Evolutionary conservation across 78 protist species (phyloP), one percentile per base, ranked within the genome.

Genomic region (Cavenderia fasciculata): DNA sequence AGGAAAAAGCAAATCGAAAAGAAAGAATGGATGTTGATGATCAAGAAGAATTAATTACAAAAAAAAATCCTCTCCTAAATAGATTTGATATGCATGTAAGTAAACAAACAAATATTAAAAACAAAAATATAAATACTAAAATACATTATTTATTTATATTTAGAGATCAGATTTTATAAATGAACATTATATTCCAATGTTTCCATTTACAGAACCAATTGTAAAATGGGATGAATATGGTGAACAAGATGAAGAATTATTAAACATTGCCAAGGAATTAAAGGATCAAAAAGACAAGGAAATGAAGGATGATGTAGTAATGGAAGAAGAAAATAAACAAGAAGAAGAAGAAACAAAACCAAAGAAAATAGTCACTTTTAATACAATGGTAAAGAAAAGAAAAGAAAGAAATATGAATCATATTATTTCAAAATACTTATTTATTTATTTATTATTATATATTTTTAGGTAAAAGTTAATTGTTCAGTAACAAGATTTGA

Each of bases 181-280:
- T n/a, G n/a, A n/a, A n/a, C n/a, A n/a, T n/a, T n/a, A n/a, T n/a
- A n/a, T n/a, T 3, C 54, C 90, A 16, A 82, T 82, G 90, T 82
- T 82, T 33, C 90, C 90, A 8, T 82, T 51, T 21, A 16, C 29
- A 4, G 90, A 82, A 23, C 49, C 54, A 31, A 69, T 66, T 27
- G 18, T 69, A 21, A 82, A 65, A 69, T 49, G 52, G 74, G 90
- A 74, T 31, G 90, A 82, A 2, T 82, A 68, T 31, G 90, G 90
- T 57, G 78, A 69, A 33, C 77, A 82, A 47, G 90, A 82, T 43
- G 90, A 82, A 21, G 71, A 54, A 1, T 19, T 82, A 4, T 21
- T 82, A 0, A 34, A 69, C 25, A 29, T 36, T 2, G 72, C 72
- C 2, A 31, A n/a, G 4, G 68, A 82, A 27, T 63, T 62, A 51